These are phyloP conservation scores for Suillus occidentalis DNA, from an alignment of 768 basidiomycete species.

Conservation along the genomic window DNA sequence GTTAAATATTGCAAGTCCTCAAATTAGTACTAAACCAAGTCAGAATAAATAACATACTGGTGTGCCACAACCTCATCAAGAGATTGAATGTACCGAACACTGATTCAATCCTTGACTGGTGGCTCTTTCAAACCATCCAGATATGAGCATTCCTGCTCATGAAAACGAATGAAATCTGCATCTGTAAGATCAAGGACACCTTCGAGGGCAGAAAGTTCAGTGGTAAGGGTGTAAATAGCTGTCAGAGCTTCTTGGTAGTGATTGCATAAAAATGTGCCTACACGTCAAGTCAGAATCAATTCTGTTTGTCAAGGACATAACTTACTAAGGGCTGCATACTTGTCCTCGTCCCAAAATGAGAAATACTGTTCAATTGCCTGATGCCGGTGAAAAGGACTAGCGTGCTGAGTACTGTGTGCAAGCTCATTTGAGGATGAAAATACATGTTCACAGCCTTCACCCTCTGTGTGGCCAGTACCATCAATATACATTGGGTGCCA, in stretches of 20 bases:
- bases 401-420: too few relatives aligned
- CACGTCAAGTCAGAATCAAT: not conserved
- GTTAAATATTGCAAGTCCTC: not conserved
- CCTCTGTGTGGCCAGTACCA: too few relatives aligned
- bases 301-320: too few relatives aligned
- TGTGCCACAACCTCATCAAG: conserved; percentile 8
- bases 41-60: too few relatives aligned
- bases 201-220: conserved; percentile 7
- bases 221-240: not conserved
- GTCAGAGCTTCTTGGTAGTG: conserved; percentile 3
- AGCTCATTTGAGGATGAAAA: too few relatives aligned
- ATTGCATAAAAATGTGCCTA: conserved; percentile 20
- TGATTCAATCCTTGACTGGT: not conserved
- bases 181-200: not conserved
- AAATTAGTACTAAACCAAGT: too few relatives aligned
- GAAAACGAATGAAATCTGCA: conserved; percentile 7
- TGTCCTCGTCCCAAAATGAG: too few relatives aligned
- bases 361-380: too few relatives aligned
- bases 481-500: too few relatives aligned
- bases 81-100: conserved; percentile 2
- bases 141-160: conserved; percentile 1
- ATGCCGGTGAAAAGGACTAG: too few relatives aligned
- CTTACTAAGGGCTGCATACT: too few relatives aligned
- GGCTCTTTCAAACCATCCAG: not conserved
- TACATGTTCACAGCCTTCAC: too few relatives aligned